phyloP scores from a whole-genome alignment of 257 asterid species.

The Gentiana dahurica region DNA sequence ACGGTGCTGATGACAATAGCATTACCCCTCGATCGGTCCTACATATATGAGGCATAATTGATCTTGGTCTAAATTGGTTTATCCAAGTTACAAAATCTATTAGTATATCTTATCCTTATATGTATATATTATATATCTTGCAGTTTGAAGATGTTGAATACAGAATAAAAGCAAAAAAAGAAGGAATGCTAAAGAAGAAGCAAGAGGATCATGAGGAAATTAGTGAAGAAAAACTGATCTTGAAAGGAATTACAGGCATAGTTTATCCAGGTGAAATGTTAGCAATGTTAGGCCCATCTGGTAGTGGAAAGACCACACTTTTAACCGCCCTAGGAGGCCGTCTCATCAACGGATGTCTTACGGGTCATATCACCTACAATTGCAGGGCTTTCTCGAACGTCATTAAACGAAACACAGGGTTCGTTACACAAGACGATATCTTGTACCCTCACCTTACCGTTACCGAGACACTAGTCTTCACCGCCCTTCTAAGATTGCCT shows the following conservation, averaged over 20 bases:
- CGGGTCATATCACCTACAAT: constrained; percentile 58
- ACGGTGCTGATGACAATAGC: too few species aligned
- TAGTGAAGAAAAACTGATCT: constrained; percentile 6
- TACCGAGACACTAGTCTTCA: constrained; percentile 56
- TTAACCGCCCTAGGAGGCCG: constrained; percentile 64
- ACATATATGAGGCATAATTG: too few species aligned
- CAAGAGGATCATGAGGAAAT: constrained; percentile 12
- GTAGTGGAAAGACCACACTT: constrained; percentile 87
- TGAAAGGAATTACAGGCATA: constrained; percentile 46
- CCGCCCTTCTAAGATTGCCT: constrained; percentile 63
- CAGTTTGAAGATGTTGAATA: constrained; percentile 80
- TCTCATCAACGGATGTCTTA: constrained; percentile 38
- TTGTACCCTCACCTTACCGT: constrained; percentile 77
- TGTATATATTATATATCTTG: background rate
- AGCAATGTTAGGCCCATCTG: constrained; percentile 94
- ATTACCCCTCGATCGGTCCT: too few species aligned
- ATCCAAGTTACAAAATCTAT: too few species aligned
- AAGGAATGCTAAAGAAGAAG: constrained; percentile 27
- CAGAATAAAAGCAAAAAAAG: constrained; percentile 24
- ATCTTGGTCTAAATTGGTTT: too few species aligned
- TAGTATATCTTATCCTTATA: too few species aligned
- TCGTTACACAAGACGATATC: constrained; percentile 79
- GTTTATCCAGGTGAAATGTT: constrained; percentile 72
- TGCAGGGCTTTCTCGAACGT: constrained; percentile 40
- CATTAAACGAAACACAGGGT: constrained; percentile 47